Base-by-base conservation (phyloP, 177 flowering plant genomes). In the Vitis hybrid region DNA sequence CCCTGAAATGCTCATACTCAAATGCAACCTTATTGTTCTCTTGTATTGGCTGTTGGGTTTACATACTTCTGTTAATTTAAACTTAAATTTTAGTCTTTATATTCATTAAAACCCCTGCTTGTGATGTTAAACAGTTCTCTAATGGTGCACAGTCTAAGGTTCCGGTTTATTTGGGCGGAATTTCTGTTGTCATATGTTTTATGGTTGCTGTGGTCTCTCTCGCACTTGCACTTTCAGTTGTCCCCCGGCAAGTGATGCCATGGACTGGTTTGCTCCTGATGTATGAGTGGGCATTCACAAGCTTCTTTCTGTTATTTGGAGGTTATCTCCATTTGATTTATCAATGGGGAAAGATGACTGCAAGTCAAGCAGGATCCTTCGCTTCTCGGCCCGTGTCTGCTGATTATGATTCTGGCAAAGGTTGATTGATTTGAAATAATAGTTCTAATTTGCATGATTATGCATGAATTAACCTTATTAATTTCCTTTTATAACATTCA, bases 191-290 rank as follows among this genome's bases (percentile, higher is more conserved):
- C 6, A 73, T 82, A 55, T 95, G 97, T 75, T 88, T 95, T 68
- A 51, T 78, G 62, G 81, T 87, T 81, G 92, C 83, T 71, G 22
- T 82, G 49, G 80, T 85, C 6, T 79, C 99, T 54, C 75, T 93
- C 68, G 92, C 71, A 51, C 59, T 88, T 69, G 77, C 92, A 67
- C 74, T 95, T 73, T 65, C 85, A 31, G 74, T 95, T 74, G 91
- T 95, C 58, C 99, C 99, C 55, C 85, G 90, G 13, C 99, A 95
- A 84, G 94, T 94, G 67, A 88, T 82, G 87, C 99, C 99, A 69
- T 95, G 97, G 98, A 92, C 97, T 47, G 99, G 99, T 61, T 81
- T 95, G 87, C 75, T 92, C 33, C 84, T 95, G 77, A 82, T 88
- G 85, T 95, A 93, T 73, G 99, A 95, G 72, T 95, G 97, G 98